phyloP scores from a whole-genome alignment of 2,329 filamentous ascomycete genomes.

The Lachnellula subtilissima region DNA sequence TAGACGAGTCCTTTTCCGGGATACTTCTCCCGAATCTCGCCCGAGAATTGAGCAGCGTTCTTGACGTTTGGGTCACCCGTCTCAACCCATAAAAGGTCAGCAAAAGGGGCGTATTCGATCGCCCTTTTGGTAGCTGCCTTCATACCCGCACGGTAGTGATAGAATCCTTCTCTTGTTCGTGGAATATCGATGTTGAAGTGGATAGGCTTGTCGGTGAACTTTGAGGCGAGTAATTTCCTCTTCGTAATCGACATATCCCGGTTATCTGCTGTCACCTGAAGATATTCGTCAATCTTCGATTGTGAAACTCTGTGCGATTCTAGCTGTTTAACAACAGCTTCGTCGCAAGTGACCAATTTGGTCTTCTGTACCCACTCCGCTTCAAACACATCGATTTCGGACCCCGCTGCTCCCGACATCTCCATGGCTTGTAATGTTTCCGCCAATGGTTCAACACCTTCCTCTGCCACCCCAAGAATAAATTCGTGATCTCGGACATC shows the following conservation, averaged over 20 bases:
- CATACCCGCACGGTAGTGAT: constrained; percentile 84
- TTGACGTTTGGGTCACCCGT: constrained; percentile 82
- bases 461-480: constrained; percentile 79
- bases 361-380: constrained; percentile 83
- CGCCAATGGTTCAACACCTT: constrained; percentile 70
- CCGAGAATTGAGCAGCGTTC: constrained; percentile 70
- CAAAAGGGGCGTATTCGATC: constrained; percentile 84
- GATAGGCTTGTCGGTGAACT: constrained; percentile 63
- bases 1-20: constrained; percentile 91
- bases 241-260: constrained; percentile 73
- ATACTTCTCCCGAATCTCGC: constrained; percentile 63
- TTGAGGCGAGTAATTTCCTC: constrained; percentile 66
- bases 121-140: constrained; percentile 86
- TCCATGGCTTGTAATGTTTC: constrained; percentile 93
- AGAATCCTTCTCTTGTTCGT: constrained; percentile 88
- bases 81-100: constrained; percentile 95
- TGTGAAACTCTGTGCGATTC: constrained; percentile 58
- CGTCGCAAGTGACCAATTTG: constrained; percentile 84
- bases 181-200: constrained; percentile 90
- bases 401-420: constrained; percentile 65
- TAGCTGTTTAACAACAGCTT: constrained; percentile 77
- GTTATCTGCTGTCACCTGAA: constrained; percentile 55
- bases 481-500: constrained; percentile 96
- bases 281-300: constrained; percentile 63
- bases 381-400: constrained; percentile 83